Evolutionary conservation across 2,329 filamentous ascomycete species (phyloP).

Genomic region (Chalara sp.): DNA sequence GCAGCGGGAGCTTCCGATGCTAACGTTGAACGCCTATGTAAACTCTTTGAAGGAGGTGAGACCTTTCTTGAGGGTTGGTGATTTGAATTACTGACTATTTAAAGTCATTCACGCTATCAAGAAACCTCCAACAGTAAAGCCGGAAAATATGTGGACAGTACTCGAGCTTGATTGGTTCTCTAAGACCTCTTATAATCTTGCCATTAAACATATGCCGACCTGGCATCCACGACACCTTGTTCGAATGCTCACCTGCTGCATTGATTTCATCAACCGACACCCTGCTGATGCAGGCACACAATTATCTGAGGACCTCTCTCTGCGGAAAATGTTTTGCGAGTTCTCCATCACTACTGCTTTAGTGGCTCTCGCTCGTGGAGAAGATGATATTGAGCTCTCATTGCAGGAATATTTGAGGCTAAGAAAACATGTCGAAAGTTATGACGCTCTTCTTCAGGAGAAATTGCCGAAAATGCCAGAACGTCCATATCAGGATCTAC

Average conservation of each 20-base stretch:
- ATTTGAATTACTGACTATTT: constrained; percentile 1
- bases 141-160: constrained; percentile 41
- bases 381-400: constrained; percentile 43
- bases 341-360: constrained; percentile 55
- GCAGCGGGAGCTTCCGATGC: not conserved
- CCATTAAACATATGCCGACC: constrained; percentile 50
- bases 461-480: constrained; percentile 35
- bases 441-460: constrained; percentile 40
- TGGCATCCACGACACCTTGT: constrained; percentile 49
- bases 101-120: constrained; percentile 29
- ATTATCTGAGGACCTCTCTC: constrained; percentile 39
- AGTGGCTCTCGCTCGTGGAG: constrained; percentile 43
- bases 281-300: constrained; percentile 38
- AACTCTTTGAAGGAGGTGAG: constrained; percentile 43
- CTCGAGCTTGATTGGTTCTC: constrained; percentile 79
- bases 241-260: constrained; percentile 48
- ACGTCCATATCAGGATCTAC: constrained; percentile 43
- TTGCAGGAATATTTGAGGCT: constrained; percentile 55
- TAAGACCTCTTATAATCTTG: constrained; percentile 73
- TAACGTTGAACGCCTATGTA: constrained; percentile 44
- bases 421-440: constrained; percentile 53
- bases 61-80: not conserved
- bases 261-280: constrained; percentile 45
- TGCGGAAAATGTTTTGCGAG: constrained; percentile 62
- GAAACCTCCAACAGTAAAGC: constrained; percentile 30